Evolutionary conservation across 108 stramenopile genomes (phyloP), one percentile per base, ranked within the genome.

Genomic region (Cylindrotheca fusiformis): DNA sequence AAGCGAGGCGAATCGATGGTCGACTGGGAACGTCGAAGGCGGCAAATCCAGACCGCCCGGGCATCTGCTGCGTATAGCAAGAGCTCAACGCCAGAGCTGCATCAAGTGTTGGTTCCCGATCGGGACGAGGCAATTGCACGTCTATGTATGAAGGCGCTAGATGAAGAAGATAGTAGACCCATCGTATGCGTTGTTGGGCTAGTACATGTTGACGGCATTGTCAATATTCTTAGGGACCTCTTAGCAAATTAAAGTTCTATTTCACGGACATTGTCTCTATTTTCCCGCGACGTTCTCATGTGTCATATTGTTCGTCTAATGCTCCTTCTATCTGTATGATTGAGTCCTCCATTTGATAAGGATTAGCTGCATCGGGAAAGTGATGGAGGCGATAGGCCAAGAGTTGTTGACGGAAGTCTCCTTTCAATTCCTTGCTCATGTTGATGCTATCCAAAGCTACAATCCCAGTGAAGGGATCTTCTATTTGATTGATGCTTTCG

Each of bases 381-480:
- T 74, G 56, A 32, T 68, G 30, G 20, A 65, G 69, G 5, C 83
- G 63, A 54, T 71, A 63, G 52, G 53, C 73, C 25, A 85, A 58
- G 3, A 81, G 69, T 45, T 81, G 71, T 0, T 67, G 68, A 50
- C 53, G 52, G 26, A 81, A 72, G 21, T 81, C 74, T 21, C 76
- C 77, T 22, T 41, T 29, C 23, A 71, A 44, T 26, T 71, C 70
- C 21, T 27, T 27, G 26, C 63, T 31, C 17, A 83, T 74, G 41
- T 86, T 75, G 14, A 85, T 80, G 0, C 80, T 75, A 71, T 86
- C 85, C 19, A 86, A 57, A 0, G 67, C 60, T 10, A 61, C 65
- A 31, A 52, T 67, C 0, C 72, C 78, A 23, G 76, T 79, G 48
- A 85, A 88, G 2, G 87, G 87, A 75, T 92, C 90, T 78, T 92